These are phyloP conservation scores for Phenoliferia sp. DNA, from an alignment of 1,284 basidiomycete genomes.

Conservation along the genomic window DNA sequence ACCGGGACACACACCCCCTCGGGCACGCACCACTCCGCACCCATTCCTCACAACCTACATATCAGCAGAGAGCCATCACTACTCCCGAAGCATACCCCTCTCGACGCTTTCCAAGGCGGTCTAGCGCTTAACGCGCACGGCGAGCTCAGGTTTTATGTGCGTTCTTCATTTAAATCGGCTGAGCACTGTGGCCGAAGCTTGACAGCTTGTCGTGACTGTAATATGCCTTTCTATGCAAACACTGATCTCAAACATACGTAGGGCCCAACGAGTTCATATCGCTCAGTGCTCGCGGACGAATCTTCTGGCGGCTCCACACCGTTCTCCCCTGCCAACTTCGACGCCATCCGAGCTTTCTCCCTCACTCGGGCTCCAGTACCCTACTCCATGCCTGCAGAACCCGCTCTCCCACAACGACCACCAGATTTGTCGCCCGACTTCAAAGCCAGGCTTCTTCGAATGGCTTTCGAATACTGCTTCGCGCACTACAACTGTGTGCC, in stretches of 20 bases:
- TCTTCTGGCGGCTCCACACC: background rate
- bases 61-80: constrained; percentile 1
- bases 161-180: background rate
- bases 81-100: background rate
- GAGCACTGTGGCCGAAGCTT: background rate
- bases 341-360: constrained; percentile 22
- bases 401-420: constrained; percentile 4
- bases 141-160: constrained; percentile 28
- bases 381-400: constrained; percentile 20
- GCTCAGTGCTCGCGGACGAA: constrained; percentile 20
- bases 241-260: background rate
- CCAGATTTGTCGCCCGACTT: constrained; percentile 24
- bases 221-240: background rate
- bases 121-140: constrained; percentile 29
- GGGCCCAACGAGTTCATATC: constrained; percentile 22
- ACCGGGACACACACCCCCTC: background rate
- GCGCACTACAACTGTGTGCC: constrained; percentile 26
- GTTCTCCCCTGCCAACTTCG: background rate
- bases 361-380: constrained; percentile 31
- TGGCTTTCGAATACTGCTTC: constrained; percentile 30
- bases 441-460: constrained; percentile 16
- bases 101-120: constrained; percentile 28
- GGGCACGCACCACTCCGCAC: background rate
- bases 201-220: too few species aligned
- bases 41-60: background rate